Evolutionary conservation across 345 rosid genomes (phyloP).

Genomic region (Corchorus capsularis): DNA sequence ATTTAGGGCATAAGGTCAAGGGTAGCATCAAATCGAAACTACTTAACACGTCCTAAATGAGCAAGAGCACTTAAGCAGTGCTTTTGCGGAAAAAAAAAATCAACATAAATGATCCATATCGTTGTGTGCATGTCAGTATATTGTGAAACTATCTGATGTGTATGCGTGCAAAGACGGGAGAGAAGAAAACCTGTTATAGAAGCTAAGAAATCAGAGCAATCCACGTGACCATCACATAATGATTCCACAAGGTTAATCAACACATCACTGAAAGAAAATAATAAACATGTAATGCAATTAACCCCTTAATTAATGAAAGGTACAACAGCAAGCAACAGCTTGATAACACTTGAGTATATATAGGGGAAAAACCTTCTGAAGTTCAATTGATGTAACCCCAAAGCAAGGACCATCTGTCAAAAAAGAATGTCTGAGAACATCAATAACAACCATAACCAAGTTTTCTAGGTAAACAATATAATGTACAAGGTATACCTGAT

Average conservation of each 20-base stretch:
- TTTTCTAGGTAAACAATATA: constrained; percentile 10
- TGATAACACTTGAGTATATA: constrained; percentile 1
- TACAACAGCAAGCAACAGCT: background rate
- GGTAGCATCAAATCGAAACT: background rate
- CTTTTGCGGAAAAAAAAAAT: background rate
- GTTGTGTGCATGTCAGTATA: background rate
- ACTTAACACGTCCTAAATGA: background rate
- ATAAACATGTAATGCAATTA: background rate
- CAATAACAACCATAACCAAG: constrained; percentile 22
- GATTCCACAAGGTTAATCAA: constrained; percentile 74
- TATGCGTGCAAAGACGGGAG: background rate
- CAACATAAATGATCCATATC: background rate
- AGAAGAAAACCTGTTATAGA: constrained; percentile 67
- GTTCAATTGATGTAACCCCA: constrained; percentile 86
- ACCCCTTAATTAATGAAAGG: background rate
- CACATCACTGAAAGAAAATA: constrained; percentile 46
- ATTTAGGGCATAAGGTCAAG: constrained; percentile 1
- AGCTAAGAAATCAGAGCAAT: constrained; percentile 73
- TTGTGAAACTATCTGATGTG: background rate
- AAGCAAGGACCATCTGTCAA: constrained; percentile 66
- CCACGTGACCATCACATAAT: constrained; percentile 61
- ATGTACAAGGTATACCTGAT: constrained; percentile 56
- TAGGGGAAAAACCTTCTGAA: constrained; percentile 66
- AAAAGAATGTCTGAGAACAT: constrained; percentile 22
- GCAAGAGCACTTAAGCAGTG: background rate